Conservation (phyloP, 306 rosid species). For the Notholithocarpus densiflorus region DNA sequence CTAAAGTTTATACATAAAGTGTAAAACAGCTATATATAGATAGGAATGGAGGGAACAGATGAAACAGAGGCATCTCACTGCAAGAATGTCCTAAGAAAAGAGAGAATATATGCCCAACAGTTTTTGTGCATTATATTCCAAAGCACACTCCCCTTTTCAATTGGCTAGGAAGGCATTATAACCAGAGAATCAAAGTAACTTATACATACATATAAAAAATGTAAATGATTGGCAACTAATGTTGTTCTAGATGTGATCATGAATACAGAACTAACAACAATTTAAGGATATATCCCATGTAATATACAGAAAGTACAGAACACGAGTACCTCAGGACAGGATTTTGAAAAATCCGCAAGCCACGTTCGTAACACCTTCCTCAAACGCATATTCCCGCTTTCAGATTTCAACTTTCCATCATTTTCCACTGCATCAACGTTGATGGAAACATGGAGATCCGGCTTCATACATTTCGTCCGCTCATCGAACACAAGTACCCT, state of each 20-base stretch:
- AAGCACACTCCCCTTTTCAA: neutral
- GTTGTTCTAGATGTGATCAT: neutral
- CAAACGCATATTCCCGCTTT: conserved; percentile 28
- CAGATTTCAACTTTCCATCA: conserved; percentile 25
- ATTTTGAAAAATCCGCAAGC: conserved; percentile 42
- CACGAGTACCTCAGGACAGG: conserved; percentile 61
- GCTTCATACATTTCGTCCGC: conserved; percentile 60
- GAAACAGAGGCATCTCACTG: neutral
- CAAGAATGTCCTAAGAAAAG: neutral
- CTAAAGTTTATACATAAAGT: neutral
- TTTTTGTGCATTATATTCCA: no score
- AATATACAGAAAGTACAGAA: neutral
- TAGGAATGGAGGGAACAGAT: neutral
- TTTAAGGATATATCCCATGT: conserved; percentile 1
- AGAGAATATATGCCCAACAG: neutral
- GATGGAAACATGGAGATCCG: conserved; percentile 61
- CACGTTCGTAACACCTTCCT: conserved; percentile 44
- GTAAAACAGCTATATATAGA: neutral
- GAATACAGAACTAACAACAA: neutral
- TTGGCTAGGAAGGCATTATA: neutral
- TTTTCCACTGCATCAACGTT: conserved; percentile 31
- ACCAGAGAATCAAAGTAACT: neutral
- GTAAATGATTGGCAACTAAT: neutral
- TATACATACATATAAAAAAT: neutral
- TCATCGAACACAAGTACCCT: conserved; percentile 48